Percentiles rank a stretch among this genome's conserved stretches.
Evolutionary conservation across 805 yeast genomes (phyloP).

Genomic region (Candida corydali): DNA sequence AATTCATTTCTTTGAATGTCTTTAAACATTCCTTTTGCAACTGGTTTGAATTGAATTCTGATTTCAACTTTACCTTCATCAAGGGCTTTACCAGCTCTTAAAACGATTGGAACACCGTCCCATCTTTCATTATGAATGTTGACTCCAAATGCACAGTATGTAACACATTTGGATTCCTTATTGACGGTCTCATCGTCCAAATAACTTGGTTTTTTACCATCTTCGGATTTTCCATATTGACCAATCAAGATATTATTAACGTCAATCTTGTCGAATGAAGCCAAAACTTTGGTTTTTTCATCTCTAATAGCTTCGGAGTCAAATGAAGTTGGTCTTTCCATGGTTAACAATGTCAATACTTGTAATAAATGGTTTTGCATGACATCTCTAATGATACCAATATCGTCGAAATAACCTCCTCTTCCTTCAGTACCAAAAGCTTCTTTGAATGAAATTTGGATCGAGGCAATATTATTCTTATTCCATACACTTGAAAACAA

Average conservation of each 20-base stretch:
- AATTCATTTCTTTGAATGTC: conserved; percentile 87
- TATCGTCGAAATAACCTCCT: conserved; percentile 94
- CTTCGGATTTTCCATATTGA: conserved; percentile 80
- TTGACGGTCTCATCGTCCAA: conserved; percentile 88
- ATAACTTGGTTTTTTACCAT: conserved; percentile 88
- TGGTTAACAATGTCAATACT: conserved; percentile 83
- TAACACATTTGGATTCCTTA: conserved; percentile 77
- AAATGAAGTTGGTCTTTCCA: conserved; percentile 93
- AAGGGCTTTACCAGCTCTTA: conserved; percentile 97
- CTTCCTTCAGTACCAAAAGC: conserved; percentile 99
- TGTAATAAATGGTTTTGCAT: conserved; percentile 97
- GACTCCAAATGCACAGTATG: conserved; percentile 82
- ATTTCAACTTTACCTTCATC: conserved; percentile 94
- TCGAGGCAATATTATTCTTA: conserved; percentile 66
- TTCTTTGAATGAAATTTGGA: conserved; percentile 93
- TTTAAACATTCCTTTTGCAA: conserved; percentile 75
- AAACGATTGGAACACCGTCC: conserved; percentile 95
- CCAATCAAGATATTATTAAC: conserved; percentile 71
- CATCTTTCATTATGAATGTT: conserved; percentile 89
- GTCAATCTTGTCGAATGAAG: conserved; percentile 70
- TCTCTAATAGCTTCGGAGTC: conserved; percentile 93
- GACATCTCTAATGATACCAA: conserved; percentile 95
- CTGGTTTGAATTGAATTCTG: conserved; percentile 86
- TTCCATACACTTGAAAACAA: conserved; percentile 89
- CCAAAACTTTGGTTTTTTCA: conserved; percentile 90